phyloP scores from a whole-genome alignment of 306 rosid species.

The Pterocarpus santalinus region DNA sequence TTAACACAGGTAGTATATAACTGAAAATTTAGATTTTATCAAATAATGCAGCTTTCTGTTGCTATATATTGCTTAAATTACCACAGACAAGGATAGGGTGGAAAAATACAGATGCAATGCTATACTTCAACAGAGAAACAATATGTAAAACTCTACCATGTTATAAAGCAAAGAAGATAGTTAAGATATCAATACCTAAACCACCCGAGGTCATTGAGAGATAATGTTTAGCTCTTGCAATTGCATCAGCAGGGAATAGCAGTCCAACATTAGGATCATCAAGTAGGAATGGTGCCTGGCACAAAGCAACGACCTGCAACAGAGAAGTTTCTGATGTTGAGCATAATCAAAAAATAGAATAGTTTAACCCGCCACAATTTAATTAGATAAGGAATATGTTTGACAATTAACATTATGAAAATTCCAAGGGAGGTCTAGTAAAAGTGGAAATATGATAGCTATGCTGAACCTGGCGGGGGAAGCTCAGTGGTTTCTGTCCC shows the following conservation, averaged over 20 bases:
- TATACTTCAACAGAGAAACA: slow-evolving; percentile 12
- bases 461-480: slow-evolving; percentile 93
- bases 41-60: slow-evolving; percentile 15
- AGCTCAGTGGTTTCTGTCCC: slow-evolving; percentile 96
- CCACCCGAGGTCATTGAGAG: slow-evolving; percentile 87
- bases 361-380: slow-evolving; percentile 9
- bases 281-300: slow-evolving; percentile 98
- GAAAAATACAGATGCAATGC: neutral
- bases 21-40: neutral
- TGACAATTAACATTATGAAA: slow-evolving; percentile 13
- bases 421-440: slow-evolving; percentile 7
- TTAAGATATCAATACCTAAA: slow-evolving; percentile 71
- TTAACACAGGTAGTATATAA: neutral
- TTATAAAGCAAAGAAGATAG: slow-evolving; percentile 33
- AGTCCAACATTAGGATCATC: slow-evolving; percentile 95
- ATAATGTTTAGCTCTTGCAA: slow-evolving; percentile 91
- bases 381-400: slow-evolving; percentile 15
- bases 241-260: slow-evolving; percentile 98
- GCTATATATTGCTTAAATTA: slow-evolving; percentile 1
- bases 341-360: slow-evolving; percentile 24
- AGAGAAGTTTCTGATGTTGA: slow-evolving; percentile 44
- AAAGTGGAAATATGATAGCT: slow-evolving; percentile 42
- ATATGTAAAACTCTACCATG: slow-evolving; percentile 24
- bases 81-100: slow-evolving; percentile 9
- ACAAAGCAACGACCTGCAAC: slow-evolving; percentile 92